phyloP scores from a whole-genome alignment of 192 early-diverging fungal genomes.

The Backusella circina region DNA sequence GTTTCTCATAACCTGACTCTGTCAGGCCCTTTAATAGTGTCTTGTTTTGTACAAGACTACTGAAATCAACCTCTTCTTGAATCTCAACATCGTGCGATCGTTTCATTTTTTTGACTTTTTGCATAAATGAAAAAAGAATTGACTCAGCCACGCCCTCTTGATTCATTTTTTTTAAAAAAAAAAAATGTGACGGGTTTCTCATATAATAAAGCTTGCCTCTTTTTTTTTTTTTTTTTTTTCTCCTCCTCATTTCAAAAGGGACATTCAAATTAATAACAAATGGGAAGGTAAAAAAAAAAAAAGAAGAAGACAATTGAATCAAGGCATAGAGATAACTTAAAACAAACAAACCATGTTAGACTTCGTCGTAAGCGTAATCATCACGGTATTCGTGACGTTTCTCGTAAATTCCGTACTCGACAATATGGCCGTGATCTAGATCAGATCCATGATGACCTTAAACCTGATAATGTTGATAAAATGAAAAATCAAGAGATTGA shows the following conservation, averaged over 20 bases:
- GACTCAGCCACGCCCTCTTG: conserved; percentile 8
- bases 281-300: conserved; percentile 21
- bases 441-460: conserved; percentile 90
- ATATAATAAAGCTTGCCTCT: neutral
- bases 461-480: conserved; percentile 62
- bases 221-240: conserved; percentile 10
- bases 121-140: conserved; percentile 8
- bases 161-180: conserved; percentile 21
- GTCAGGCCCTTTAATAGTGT: conserved; percentile 39
- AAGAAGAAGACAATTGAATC: neutral
- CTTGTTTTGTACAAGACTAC: conserved; percentile 40
- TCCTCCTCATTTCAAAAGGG: neutral
- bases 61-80: conserved; percentile 52
- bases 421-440: conserved; percentile 91
- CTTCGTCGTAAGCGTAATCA: conserved; percentile 51
- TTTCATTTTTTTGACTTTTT: conserved; percentile 17
- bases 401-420: conserved; percentile 78
- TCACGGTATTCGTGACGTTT: conserved; percentile 71
- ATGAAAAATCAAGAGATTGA: conserved; percentile 63
- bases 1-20: conserved; percentile 49
- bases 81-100: conserved; percentile 51
- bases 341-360: conserved; percentile 21
- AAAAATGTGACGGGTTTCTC: too few relatives aligned
- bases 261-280: neutral
- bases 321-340: neutral